These are phyloP conservation scores for Candida rishiriensis DNA, from an alignment of 805 yeast genomes.

Conservation along the genomic window DNA sequence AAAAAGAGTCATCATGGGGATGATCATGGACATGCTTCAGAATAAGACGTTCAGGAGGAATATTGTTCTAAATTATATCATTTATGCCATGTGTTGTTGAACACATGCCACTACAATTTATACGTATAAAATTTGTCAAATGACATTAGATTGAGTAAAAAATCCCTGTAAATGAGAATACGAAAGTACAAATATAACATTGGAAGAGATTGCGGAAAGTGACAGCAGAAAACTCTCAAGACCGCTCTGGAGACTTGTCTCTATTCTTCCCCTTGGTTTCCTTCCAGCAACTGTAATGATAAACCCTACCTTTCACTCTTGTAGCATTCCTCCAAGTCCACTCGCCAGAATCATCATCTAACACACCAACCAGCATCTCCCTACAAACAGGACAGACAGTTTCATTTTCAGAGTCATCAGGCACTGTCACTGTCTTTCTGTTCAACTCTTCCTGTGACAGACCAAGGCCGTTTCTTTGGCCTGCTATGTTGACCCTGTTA, in stretches of 20 bases:
- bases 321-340: slow-evolving; percentile 79
- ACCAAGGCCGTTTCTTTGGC: background rate
- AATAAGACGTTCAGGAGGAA: background rate
- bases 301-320: slow-evolving; percentile 39
- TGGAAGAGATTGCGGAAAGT: no score
- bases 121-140: background rate
- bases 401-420: slow-evolving; percentile 57
- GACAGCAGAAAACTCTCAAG: background rate
- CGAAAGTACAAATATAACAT: no score
- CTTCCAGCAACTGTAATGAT: slow-evolving; percentile 65
- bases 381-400: slow-evolving; percentile 66
- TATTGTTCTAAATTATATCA: slow-evolving; percentile 2
- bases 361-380: slow-evolving; percentile 58
- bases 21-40: slow-evolving; percentile 1
- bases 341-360: slow-evolving; percentile 70
- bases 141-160: background rate
- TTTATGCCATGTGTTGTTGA: background rate
- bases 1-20: slow-evolving; percentile 1
- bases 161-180: no score
- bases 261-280: slow-evolving; percentile 42
- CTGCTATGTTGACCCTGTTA: slow-evolving; percentile 7
- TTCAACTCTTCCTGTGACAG: slow-evolving; percentile 30
- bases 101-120: background rate
- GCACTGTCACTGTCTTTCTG: slow-evolving; percentile 57
- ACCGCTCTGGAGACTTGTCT: slow-evolving; percentile 29